Percentiles rank a stretch among this genome's conserved stretches.
Evolutionary conservation across 495 filamentous ascomycete species (phyloP).

Genomic region (Margaritispora aquatica): DNA sequence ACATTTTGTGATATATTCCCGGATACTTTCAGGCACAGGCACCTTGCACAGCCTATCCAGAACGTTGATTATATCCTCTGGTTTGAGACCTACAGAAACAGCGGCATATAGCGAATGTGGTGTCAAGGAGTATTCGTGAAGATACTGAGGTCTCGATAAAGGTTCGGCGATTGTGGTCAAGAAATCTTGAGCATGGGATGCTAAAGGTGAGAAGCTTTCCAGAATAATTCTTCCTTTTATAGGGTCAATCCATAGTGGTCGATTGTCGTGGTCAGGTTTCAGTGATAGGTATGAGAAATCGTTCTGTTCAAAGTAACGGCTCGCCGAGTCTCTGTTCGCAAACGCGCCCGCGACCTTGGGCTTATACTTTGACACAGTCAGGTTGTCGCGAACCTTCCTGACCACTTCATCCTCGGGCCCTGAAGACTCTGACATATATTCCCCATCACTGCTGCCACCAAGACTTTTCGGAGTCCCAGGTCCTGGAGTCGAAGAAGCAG

Average conservation of each 20-base stretch:
- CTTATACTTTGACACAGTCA: constrained; percentile 48
- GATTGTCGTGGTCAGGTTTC: constrained; percentile 81
- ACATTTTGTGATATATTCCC: constrained; percentile 71
- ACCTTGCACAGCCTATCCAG: constrained; percentile 86
- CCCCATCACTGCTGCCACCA: constrained; percentile 57
- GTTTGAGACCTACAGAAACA: constrained; percentile 81
- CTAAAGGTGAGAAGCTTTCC: constrained; percentile 89
- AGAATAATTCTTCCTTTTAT: constrained; percentile 77
- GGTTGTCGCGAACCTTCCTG: constrained; percentile 49
- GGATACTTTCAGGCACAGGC: constrained; percentile 69
- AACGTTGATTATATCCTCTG: constrained; percentile 82
- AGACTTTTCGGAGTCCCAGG: constrained; percentile 59
- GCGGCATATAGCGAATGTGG: constrained; percentile 91
- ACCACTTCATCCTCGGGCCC: constrained; percentile 49
- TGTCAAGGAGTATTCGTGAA: constrained; percentile 92
- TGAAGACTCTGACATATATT: constrained; percentile 68
- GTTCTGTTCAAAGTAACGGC: constrained; percentile 39
- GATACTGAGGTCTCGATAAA: constrained; percentile 72
- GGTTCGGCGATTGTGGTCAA: constrained; percentile 94
- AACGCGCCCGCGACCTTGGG: constrained; percentile 22
- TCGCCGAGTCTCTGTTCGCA: constrained; percentile 34
- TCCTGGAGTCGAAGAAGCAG: constrained; percentile 62
- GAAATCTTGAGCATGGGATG: constrained; percentile 85
- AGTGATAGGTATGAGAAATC: constrained; percentile 78
- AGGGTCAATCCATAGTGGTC: constrained; percentile 91